phyloP scores from a whole-genome alignment of 148 eudicot genomes.

The Rhododendron henanense region DNA sequence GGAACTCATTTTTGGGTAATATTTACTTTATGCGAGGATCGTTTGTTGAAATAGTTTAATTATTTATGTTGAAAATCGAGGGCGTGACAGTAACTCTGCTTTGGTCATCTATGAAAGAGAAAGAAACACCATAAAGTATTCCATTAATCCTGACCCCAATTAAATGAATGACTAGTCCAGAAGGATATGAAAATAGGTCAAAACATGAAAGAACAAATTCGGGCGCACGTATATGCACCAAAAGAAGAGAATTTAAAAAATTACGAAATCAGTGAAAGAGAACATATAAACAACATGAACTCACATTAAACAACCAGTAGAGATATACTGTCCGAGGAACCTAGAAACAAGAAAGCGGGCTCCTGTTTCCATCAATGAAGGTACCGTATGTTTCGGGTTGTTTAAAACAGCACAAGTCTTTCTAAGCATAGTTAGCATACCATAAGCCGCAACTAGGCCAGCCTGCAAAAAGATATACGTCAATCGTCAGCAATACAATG shows the following conservation, averaged over 20 bases:
- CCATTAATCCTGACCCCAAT: not conserved
- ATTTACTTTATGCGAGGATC: too few relatives aligned
- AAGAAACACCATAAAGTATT: not conserved
- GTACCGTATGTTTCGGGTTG: conserved; percentile 84
- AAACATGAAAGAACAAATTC: not conserved
- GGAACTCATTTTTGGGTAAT: too few relatives aligned
- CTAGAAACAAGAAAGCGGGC: conserved; percentile 66
- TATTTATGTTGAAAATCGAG: too few relatives aligned
- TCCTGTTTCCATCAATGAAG: conserved; percentile 60
- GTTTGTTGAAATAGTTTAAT: too few relatives aligned
- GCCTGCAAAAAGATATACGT: conserved; percentile 43
- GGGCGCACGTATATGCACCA: not conserved
- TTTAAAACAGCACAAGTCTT: conserved; percentile 30
- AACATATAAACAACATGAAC: conserved; percentile 18
- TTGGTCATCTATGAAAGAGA: not conserved
- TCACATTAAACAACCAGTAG: conserved; percentile 77
- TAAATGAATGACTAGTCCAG: not conserved
- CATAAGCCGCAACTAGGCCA: conserved; percentile 63
- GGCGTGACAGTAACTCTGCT: not conserved
- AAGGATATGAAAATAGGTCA: not conserved
- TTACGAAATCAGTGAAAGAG: not conserved
- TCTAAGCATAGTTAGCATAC: conserved; percentile 29
- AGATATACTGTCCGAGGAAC: conserved; percentile 54
- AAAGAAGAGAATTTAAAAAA: not conserved
- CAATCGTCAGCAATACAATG: not conserved